Conservation (phyloP, 2,329 filamentous ascomycete species). For the Nemania sp. region DNA sequence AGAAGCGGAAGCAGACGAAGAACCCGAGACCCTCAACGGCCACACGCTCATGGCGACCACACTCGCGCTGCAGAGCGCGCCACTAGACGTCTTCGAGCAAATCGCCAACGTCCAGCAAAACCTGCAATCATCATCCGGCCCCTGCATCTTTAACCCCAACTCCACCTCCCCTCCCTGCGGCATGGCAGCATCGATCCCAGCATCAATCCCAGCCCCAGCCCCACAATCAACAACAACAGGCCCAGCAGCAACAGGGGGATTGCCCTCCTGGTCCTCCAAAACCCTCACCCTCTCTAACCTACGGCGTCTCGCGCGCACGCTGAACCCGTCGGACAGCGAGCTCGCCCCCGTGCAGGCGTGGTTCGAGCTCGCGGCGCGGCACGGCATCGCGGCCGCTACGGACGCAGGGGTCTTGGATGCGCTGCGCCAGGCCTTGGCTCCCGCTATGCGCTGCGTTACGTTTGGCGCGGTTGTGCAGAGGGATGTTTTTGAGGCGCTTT, state of each 20-base stretch:
- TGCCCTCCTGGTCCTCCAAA: constrained; percentile 46
- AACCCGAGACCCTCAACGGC: constrained; percentile 23
- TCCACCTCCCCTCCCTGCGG: no score
- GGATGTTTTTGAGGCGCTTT: constrained; percentile 47
- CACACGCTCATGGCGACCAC: constrained; percentile 38
- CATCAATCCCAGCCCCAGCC: neutral
- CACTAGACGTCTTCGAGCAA: constrained; percentile 6
- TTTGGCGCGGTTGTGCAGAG: constrained; percentile 55
- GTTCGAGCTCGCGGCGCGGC: constrained; percentile 54
- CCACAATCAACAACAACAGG: constrained; percentile 23
- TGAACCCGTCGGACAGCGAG: constrained; percentile 49
- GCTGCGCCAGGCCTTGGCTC: constrained; percentile 47
- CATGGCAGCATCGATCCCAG: neutral
- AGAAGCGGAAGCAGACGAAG: constrained; percentile 30
- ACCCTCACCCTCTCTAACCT: constrained; percentile 49
- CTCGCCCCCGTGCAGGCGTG: constrained; percentile 57
- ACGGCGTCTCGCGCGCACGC: constrained; percentile 48
- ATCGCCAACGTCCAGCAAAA: constrained; percentile 9
- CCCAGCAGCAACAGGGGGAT: no score
- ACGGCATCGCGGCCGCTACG: constrained; percentile 46
- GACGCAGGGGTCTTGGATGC: constrained; percentile 40
- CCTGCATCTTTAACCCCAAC: neutral
- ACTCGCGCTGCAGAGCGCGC: constrained; percentile 33
- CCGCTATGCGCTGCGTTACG: constrained; percentile 50
- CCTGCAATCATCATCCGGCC: no score